These are phyloP conservation scores for Sophora flavescens DNA, from an alignment of 306 rosid genomes.

Conservation along the genomic window DNA sequence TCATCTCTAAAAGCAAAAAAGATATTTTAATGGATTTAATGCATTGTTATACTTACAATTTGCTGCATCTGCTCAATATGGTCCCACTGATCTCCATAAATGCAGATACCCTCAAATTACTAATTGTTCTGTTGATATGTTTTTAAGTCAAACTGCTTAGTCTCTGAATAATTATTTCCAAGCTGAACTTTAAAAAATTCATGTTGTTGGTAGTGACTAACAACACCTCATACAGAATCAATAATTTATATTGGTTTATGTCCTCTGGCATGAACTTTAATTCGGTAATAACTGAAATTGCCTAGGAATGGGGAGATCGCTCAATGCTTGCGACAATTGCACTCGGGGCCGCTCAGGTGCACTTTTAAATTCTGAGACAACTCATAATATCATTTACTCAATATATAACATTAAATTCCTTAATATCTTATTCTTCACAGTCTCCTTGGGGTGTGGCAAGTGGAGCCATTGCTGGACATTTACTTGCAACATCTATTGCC, in stretches of 20 bases:
- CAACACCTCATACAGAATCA: conserved; percentile 12
- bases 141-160: not conserved
- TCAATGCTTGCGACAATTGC: conserved; percentile 99
- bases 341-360: conserved; percentile 96
- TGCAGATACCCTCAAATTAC: not conserved
- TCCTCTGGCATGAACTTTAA: conserved; percentile 34
- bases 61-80: conserved; percentile 25
- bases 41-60: conserved; percentile 33
- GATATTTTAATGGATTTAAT: not conserved
- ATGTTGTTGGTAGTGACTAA: conserved; percentile 32
- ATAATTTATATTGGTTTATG: conserved; percentile 19
- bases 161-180: not conserved
- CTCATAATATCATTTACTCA: conserved; percentile 6
- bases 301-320: conserved; percentile 99
- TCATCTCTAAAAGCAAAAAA: conserved; percentile 21
- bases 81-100: not conserved
- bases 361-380: conserved; percentile 40
- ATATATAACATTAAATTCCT: conserved; percentile 3
- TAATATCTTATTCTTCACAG: conserved; percentile 54
- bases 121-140: not conserved
- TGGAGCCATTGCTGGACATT: conserved; percentile 92
- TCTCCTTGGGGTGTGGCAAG: conserved; percentile 99
- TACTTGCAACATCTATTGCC: conserved; percentile 81
- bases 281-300: conserved; percentile 39
- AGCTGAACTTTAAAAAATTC: conserved; percentile 9